Evolutionary conservation across 305 asterid genomes (phyloP).

Genomic region (Fraxinus platypoda): DNA sequence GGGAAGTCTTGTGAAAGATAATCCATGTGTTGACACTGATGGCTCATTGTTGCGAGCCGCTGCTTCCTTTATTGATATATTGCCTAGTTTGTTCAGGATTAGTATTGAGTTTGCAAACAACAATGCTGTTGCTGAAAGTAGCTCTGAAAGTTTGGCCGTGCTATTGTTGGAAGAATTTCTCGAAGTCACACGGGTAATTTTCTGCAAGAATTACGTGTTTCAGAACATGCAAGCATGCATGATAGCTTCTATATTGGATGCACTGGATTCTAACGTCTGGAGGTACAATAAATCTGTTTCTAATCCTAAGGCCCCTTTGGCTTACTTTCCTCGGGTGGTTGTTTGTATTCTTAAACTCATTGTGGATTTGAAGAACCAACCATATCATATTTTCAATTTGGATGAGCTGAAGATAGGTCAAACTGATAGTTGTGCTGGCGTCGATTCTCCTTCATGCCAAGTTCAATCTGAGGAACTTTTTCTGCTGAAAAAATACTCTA

Average conservation of each 20-base stretch:
- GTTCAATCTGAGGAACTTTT: constrained; percentile 39
- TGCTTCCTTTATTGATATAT: constrained; percentile 57
- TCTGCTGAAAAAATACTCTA: constrained; percentile 57
- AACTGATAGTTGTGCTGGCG: constrained; percentile 27
- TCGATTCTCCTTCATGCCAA: constrained; percentile 52
- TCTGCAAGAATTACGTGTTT: constrained; percentile 53
- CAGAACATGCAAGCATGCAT: constrained; percentile 71
- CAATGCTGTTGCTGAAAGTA: constrained; percentile 58
- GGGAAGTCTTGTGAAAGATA: constrained; percentile 55
- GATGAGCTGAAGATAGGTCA: constrained; percentile 40
- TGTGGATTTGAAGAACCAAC: constrained; percentile 61
- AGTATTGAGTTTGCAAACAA: constrained; percentile 62
- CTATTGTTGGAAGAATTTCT: constrained; percentile 79
- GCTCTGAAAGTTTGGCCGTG: constrained; percentile 65
- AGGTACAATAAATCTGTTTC: constrained; percentile 47
- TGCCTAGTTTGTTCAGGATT: constrained; percentile 63
- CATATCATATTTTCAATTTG: constrained; percentile 44
- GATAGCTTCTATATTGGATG: constrained; percentile 64
- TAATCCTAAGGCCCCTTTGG: constrained; percentile 66
- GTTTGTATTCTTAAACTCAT: constrained; percentile 64
- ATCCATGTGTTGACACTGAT: constrained; percentile 54
- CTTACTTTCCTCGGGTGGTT: constrained; percentile 79
- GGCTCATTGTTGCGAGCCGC: constrained; percentile 58
- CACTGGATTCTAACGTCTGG: constrained; percentile 64
- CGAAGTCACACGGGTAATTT: constrained; percentile 59